Conservation (phyloP, 169 alveolate genomes). For the Plasmodium falciparum region DNA sequence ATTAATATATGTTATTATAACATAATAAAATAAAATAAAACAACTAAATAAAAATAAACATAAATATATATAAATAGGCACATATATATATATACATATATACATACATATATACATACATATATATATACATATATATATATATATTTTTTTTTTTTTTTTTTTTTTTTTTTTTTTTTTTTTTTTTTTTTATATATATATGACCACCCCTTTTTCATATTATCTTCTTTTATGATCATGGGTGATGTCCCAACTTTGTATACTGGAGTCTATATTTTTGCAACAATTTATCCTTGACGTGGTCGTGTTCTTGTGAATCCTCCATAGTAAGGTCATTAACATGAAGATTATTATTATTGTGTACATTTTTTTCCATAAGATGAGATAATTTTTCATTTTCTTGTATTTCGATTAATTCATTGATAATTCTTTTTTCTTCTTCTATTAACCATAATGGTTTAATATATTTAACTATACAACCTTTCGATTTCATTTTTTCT, state of each 20-base stretch:
- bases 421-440: slow-evolving; percentile 85
- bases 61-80: too few species aligned
- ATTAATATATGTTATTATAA: too few species aligned
- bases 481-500: slow-evolving; percentile 90
- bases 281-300: slow-evolving; percentile 14
- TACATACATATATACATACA: too few species aligned
- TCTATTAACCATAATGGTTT: slow-evolving; percentile 92
- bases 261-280: slow-evolving; percentile 41
- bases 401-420: slow-evolving; percentile 85
- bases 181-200: background rate
- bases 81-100: too few species aligned
- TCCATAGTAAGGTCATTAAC: background rate
- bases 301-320: background rate
- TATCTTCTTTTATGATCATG: background rate
- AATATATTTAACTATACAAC: slow-evolving; percentile 88
- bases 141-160: too few species aligned
- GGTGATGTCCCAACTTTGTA: background rate
- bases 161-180: background rate
- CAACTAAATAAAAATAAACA: too few species aligned
- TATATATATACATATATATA: too few species aligned
- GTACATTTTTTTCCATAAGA: background rate
- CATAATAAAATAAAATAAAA: too few species aligned
- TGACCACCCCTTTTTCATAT: background rate
- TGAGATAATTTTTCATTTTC: slow-evolving; percentile 79
- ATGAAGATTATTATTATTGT: background rate